Conservation (phyloP, 345 rosid genomes). For the Theobroma cacao region DNA sequence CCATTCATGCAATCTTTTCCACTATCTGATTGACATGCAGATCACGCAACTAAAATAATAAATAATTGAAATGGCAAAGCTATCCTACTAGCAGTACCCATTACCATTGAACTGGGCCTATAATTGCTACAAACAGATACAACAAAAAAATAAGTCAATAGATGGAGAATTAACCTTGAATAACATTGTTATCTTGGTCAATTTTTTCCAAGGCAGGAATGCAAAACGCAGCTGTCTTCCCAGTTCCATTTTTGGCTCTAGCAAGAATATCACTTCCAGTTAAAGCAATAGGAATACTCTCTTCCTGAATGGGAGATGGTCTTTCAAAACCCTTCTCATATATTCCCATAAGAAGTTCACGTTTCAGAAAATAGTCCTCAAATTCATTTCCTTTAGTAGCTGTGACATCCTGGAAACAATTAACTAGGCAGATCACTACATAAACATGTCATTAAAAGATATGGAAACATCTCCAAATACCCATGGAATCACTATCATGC, state of each 20-base stretch:
- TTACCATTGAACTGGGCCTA: neutral
- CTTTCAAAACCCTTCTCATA: conserved; percentile 99
- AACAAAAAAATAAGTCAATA: neutral
- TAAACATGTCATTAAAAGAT: neutral
- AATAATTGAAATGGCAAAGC: neutral
- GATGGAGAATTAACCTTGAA: conserved; percentile 67
- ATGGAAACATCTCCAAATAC: neutral
- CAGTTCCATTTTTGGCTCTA: conserved; percentile 99
- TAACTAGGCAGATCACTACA: neutral
- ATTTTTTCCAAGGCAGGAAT: conserved; percentile 96
- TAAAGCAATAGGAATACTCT: conserved; percentile 99
- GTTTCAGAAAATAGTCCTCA: conserved; percentile 96
- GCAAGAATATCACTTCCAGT: conserved; percentile 99
- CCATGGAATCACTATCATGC: neutral
- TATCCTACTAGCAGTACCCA: neutral
- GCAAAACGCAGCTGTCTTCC: conserved; percentile 99
- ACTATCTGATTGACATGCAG: neutral
- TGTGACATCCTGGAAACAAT: conserved; percentile 85
- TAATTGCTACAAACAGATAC: neutral
- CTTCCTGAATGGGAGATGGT: conserved; percentile 99
- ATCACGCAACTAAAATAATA: conserved; percentile 4
- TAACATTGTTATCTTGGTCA: conserved; percentile 87
- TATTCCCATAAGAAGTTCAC: conserved; percentile 93
- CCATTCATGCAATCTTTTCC: neutral
- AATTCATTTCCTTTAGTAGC: conserved; percentile 99